Base-by-base conservation (phyloP, 495 filamentous ascomycete genomes). In the Tricharina praecox region DNA sequence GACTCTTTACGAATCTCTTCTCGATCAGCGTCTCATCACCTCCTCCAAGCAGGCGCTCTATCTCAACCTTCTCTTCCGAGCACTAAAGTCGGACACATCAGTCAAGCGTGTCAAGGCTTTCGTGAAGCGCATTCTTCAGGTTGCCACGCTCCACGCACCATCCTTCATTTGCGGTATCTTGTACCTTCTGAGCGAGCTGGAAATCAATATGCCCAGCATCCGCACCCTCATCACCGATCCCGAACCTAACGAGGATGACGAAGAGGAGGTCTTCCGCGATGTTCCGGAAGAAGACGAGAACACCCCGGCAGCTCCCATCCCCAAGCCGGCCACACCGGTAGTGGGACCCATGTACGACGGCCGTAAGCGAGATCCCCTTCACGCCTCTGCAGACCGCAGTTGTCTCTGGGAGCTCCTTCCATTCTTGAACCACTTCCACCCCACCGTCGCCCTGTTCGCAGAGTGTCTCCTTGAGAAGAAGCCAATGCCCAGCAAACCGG, bases 11-110 rank as follows among this genome's bases (percentile, higher is more conserved):
- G 88, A 96, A 62, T 93, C 87, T 3, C 72, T 97, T 5, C 68
- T 96, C 8, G 90, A 97, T 54, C 83, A 85, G 4, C 77, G 90
- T 13, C 75, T 97, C 1, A 66, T 84, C 33, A 82, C 72, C 1
- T 92, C 88, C 9, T 96, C 92, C 11, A 96, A 96, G 63, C 92
- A 97, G 59, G 77, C 86, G 1, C 67, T 97, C 47, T 96, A 95
- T 56, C 73, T 97, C 37, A 96, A 97, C 56, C 70, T 97, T 0
- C 64, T 97, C 0, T 95, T 81, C 69, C 78, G 81, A 50, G 72
- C 85, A 7, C 66, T 97, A 47, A 94, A 87, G 67, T 74, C 78
- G 5, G 90, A 97, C 53, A 68, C 84, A 2, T 85, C 84, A 59
- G 71, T 86, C 43, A 82, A 84, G 53, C 78, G 90, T 1, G 80